A percentile compares a stretch with the other conserved stretches of the same genome.
Conservation (phyloP, 768 basidiomycete genomes). For the Nidularia sp. region DNA sequence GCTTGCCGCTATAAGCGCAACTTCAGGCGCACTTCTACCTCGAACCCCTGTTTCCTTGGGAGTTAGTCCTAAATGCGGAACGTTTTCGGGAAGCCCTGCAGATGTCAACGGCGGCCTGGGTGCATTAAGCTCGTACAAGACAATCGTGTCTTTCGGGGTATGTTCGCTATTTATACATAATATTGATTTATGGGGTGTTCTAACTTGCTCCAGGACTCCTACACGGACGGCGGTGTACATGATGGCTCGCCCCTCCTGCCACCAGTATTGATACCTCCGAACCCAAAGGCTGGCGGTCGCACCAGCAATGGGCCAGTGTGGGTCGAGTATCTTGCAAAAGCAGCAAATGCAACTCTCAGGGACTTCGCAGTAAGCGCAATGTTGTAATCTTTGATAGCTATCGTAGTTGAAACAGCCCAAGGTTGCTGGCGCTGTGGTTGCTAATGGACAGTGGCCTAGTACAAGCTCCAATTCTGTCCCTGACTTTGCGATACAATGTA, state of each 20-base stretch:
- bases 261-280: constrained; percentile 35
- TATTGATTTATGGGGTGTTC: not conserved
- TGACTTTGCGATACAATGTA: constrained; percentile 23
- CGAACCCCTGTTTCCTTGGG: constrained; percentile 28
- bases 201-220: constrained; percentile 28
- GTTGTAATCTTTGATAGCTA: not conserved
- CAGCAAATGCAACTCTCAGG: constrained; percentile 33
- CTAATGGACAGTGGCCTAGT: constrained; percentile 16
- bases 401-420: not conserved
- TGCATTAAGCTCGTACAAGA: constrained; percentile 29
- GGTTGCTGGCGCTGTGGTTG: constrained; percentile 19
- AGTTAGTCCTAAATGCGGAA: constrained; percentile 42
- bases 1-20: constrained; percentile 12
- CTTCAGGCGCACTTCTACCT: constrained; percentile 15
- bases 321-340: constrained; percentile 41
- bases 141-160: constrained; percentile 51
- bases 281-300: constrained; percentile 44
- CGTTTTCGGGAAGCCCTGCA: constrained; percentile 26
- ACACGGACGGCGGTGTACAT: constrained; percentile 38
- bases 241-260: constrained; percentile 39
- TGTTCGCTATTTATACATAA: constrained; percentile 5
- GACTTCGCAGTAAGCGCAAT: constrained; percentile 43
- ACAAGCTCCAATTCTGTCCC: not conserved
- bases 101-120: constrained; percentile 43
- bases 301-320: constrained; percentile 48